Conservation (phyloP, 306 rosid genomes). For the Quercus wislizeni region DNA sequence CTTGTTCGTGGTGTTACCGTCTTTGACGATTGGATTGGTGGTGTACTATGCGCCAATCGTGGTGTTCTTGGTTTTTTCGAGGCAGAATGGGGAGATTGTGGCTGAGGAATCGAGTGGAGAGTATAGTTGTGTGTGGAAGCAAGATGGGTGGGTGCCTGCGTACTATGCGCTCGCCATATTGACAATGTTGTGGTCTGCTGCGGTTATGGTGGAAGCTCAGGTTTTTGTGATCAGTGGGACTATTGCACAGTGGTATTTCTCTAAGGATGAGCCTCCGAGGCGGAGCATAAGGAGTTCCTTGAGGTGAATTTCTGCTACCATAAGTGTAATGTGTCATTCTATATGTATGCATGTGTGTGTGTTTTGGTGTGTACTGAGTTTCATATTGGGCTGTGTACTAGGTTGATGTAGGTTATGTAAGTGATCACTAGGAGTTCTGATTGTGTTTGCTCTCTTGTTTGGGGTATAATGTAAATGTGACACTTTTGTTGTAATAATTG, state of each 20-base stretch:
- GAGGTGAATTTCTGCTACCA: conserved; percentile 44
- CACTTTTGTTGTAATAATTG: too few species aligned
- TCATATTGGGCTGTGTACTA: too few species aligned
- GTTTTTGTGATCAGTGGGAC: conserved; percentile 91
- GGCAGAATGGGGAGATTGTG: conserved; percentile 64
- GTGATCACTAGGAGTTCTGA: too few species aligned
- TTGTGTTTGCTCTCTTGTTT: not conserved
- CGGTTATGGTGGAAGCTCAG: conserved; percentile 72
- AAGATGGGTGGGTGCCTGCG: conserved; percentile 89
- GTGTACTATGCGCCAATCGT: conserved; percentile 69
- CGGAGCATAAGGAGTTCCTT: conserved; percentile 64
- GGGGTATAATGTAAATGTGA: too few species aligned
- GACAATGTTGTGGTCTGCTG: conserved; percentile 84
- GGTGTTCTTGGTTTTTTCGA: conserved; percentile 73
- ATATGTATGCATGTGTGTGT: not conserved
- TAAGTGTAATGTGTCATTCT: not conserved
- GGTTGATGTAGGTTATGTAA: too few species aligned
- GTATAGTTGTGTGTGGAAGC: conserved; percentile 75
- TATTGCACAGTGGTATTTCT: conserved; percentile 85
- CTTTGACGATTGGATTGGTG: conserved; percentile 53
- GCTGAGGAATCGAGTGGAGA: conserved; percentile 31
- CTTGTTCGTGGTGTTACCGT: conserved; percentile 60
- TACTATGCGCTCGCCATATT: conserved; percentile 82
- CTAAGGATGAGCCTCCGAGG: conserved; percentile 46
- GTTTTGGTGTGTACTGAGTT: too few species aligned